phyloP scores from a whole-genome alignment of 331 rosid species.

The Quercus phellos region DNA sequence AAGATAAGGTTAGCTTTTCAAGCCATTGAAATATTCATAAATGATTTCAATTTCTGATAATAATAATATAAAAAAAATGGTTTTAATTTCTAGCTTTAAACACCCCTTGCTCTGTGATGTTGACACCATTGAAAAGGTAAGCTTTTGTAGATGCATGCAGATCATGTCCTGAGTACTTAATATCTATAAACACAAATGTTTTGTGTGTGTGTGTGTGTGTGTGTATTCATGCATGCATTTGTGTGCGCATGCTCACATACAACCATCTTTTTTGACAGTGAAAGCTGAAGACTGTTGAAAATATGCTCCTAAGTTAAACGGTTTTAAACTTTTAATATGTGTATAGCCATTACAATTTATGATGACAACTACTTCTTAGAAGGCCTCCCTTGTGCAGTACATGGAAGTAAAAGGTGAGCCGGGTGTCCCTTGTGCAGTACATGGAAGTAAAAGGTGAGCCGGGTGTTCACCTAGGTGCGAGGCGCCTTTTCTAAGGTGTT shows the following conservation, averaged over 20 bases:
- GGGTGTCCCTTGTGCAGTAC: background rate
- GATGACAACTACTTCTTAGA: no score
- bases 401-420: no score
- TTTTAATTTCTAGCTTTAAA: background rate
- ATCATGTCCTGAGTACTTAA: background rate
- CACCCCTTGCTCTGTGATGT: conserved; percentile 7
- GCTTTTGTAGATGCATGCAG: background rate
- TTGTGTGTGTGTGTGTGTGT: no score
- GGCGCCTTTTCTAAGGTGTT: no score
- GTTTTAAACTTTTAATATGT: background rate
- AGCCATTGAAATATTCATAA: background rate
- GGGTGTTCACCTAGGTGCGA: no score
- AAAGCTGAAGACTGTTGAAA: background rate
- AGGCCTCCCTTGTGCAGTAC: background rate
- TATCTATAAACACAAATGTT: background rate
- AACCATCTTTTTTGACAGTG: background rate
- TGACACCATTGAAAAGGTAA: background rate
- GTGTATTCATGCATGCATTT: background rate
- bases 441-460: no score
- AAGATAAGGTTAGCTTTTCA: conserved; percentile 54
- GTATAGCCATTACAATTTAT: background rate
- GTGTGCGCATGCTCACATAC: background rate
- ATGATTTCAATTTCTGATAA: background rate
- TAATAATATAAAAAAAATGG: no score
- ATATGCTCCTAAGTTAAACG: background rate